These are phyloP conservation scores for Botrytis hyacinthi DNA, from an alignment of 2,329 filamentous ascomycete species.

Conservation along the genomic window DNA sequence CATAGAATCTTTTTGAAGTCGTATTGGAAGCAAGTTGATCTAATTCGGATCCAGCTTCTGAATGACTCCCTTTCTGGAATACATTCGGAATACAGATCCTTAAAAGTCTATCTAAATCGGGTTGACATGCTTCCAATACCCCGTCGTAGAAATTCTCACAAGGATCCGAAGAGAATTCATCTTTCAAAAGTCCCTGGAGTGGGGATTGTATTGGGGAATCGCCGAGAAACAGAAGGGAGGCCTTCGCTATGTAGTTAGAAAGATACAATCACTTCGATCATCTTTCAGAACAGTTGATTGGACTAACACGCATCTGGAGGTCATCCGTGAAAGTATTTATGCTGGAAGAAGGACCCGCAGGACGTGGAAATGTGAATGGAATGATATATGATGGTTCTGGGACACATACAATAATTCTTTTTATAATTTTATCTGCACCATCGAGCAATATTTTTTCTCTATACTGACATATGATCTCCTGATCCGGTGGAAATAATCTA, in stretches of 20 bases:
- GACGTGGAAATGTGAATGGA: background rate
- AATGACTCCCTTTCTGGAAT: background rate
- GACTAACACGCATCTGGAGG: background rate
- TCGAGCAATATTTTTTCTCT: background rate
- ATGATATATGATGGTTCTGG: background rate
- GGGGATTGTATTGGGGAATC: background rate
- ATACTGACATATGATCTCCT: background rate
- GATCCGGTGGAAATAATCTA: too few species aligned
- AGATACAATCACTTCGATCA: background rate
- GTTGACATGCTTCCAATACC: accelerated
- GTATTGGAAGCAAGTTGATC: background rate
- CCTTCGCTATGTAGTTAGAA: background rate
- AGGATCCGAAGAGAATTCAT: background rate
- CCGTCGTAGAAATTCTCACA: background rate
- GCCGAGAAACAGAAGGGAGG: too few species aligned
- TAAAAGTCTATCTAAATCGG: background rate
- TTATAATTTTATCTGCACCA: too few species aligned
- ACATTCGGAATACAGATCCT: background rate
- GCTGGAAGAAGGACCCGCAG: background rate
- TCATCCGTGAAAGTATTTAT: background rate
- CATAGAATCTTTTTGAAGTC: accelerated
- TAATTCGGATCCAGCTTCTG: background rate
- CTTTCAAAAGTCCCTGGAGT: background rate
- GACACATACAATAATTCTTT: background rate
- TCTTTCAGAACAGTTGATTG: background rate